These are phyloP conservation scores for Alternaria sp. DNA, from an alignment of 2,329 filamentous ascomycete genomes.

Conservation along the genomic window DNA sequence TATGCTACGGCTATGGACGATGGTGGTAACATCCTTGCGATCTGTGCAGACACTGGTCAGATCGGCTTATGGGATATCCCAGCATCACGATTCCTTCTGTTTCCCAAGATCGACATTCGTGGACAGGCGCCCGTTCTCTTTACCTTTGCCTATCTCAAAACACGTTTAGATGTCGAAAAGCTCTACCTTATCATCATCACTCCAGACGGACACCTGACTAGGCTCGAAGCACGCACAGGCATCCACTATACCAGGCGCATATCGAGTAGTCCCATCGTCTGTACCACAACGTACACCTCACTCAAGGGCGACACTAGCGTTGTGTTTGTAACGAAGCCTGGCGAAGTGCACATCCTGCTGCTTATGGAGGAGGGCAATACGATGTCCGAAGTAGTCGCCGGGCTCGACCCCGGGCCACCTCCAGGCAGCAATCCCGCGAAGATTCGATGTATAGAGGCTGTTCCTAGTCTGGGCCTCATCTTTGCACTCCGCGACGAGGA, in stretches of 20 bases:
- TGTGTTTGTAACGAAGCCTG: slow-evolving; percentile 42
- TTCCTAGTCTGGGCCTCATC: slow-evolving; percentile 66
- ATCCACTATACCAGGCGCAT: slow-evolving; percentile 40
- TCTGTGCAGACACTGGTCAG: slow-evolving; percentile 65
- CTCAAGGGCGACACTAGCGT: slow-evolving; percentile 37
- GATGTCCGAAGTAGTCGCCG: slow-evolving; percentile 43
- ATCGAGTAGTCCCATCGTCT: slow-evolving; percentile 32
- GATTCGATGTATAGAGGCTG: slow-evolving; percentile 63
- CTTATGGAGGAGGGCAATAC: slow-evolving; percentile 31
- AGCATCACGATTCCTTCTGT: slow-evolving; percentile 63
- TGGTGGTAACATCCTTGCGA: slow-evolving; percentile 68
- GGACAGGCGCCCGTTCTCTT: slow-evolving; percentile 72
- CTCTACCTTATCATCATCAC: slow-evolving; percentile 65
- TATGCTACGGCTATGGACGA: slow-evolving; percentile 70
- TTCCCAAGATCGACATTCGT: slow-evolving; percentile 59
- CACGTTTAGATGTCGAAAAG: slow-evolving; percentile 35
- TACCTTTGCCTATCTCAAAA: slow-evolving; percentile 48
- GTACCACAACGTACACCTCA: slow-evolving; percentile 35
- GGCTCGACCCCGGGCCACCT: slow-evolving; percentile 44
- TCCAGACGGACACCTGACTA: slow-evolving; percentile 68
- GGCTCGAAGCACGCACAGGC: slow-evolving; percentile 60
- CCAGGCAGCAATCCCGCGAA: slow-evolving; percentile 51
- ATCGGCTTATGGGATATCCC: slow-evolving; percentile 70
- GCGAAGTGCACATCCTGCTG: slow-evolving; percentile 44
- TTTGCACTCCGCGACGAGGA: slow-evolving; percentile 64